Conservation (phyloP, 441 rosid genomes). For the Gossypium lobatum region DNA sequence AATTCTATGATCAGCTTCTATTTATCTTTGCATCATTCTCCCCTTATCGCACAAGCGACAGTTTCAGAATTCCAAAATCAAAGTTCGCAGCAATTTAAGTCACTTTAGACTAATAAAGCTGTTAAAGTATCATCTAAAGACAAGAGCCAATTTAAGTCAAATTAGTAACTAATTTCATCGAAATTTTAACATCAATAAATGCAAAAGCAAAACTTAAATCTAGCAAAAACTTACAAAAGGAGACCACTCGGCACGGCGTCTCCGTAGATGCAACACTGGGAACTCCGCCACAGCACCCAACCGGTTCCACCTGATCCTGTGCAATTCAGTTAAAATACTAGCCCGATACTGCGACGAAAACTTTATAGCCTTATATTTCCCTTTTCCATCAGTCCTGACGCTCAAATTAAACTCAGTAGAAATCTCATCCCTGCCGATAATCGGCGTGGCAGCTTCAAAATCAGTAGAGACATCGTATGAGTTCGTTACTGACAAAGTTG, state of each 20-base stretch:
- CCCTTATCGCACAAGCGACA: neutral
- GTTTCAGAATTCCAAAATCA: neutral
- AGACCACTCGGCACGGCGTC: slow-evolving; percentile 79
- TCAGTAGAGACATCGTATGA: slow-evolving; percentile 62
- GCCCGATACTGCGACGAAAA: slow-evolving; percentile 78
- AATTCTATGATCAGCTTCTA: neutral
- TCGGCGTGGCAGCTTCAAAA: slow-evolving; percentile 78
- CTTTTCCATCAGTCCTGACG: slow-evolving; percentile 86
- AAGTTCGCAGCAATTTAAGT: neutral
- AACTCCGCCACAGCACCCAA: slow-evolving; percentile 70
- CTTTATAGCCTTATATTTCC: slow-evolving; percentile 82
- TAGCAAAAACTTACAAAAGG: slow-evolving; percentile 56
- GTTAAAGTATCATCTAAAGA: neutral
- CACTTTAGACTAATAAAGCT: neutral
- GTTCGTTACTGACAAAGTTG: slow-evolving; percentile 72
- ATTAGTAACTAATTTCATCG: neutral
- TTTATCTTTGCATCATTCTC: neutral
- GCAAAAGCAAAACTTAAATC: neutral
- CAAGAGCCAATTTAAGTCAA: neutral
- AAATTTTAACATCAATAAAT: neutral
- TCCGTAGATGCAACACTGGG: slow-evolving; percentile 76
- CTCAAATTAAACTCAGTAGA: slow-evolving; percentile 74
- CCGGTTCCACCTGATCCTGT: slow-evolving; percentile 69
- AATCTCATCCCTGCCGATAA: slow-evolving; percentile 72
- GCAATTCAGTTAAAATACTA: slow-evolving; percentile 81